phyloP scores from a whole-genome alignment of 305 asterid species.

The Fraxinus ornus region DNA sequence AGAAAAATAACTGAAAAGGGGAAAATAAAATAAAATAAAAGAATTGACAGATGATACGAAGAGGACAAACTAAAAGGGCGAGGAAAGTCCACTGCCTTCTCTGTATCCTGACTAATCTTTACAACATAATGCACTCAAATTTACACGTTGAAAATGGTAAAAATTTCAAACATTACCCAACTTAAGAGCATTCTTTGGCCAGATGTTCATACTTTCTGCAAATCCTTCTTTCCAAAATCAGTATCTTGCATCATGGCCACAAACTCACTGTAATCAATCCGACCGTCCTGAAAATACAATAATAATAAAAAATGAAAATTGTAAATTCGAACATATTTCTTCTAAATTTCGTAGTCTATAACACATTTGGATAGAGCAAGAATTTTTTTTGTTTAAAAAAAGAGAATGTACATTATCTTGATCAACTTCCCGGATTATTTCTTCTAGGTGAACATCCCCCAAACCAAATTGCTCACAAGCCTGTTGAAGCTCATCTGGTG shows the following conservation, averaged over 20 bases:
- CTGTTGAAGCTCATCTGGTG: constrained; percentile 77
- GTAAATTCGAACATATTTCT: background rate
- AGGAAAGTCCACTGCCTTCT: constrained; percentile 6
- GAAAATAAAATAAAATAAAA: background rate
- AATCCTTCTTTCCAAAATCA: constrained; percentile 45
- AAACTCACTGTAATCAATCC: constrained; percentile 72
- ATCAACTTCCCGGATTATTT: constrained; percentile 75
- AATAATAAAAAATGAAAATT: background rate
- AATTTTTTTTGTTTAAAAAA: constrained; percentile 1
- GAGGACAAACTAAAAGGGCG: constrained; percentile 18
- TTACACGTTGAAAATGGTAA: constrained; percentile 20
- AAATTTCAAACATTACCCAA: constrained; percentile 17
- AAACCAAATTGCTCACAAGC: constrained; percentile 78
- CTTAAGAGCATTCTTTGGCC: constrained; percentile 30
- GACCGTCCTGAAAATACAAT: constrained; percentile 55
- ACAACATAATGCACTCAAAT: constrained; percentile 22
- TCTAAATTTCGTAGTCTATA: background rate
- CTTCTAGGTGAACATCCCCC: constrained; percentile 56
- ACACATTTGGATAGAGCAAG: background rate
- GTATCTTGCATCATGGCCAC: constrained; percentile 77
- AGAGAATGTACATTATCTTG: constrained; percentile 58
- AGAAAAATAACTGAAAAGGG: background rate
- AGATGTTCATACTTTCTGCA: constrained; percentile 32
- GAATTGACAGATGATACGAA: constrained; percentile 15
- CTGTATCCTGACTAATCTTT: constrained; percentile 29